Evolutionary conservation across 2,329 filamentous ascomycete genomes (phyloP), one percentile per base, ranked within the genome.

Genomic region (Fusarium graminum): DNA sequence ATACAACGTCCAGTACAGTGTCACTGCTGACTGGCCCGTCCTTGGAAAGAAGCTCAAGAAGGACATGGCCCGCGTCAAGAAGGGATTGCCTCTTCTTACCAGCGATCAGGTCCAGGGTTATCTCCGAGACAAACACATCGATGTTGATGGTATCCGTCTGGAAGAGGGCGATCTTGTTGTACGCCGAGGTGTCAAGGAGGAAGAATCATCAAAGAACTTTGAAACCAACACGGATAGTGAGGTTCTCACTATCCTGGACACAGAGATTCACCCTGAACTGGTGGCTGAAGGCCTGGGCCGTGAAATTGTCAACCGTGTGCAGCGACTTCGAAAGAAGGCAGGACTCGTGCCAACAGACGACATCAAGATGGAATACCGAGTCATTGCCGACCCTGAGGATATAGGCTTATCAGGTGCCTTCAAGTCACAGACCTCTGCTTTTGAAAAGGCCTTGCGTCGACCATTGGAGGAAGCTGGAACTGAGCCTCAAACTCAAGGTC

Each of bases 21-120:
- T 94, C 16, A 88, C 87, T 38, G 94, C 93, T 9, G 95, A 99
- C 78, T 97, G 95, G 91, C 93, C 95, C 14, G 91, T 92, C 3
- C 85, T 99, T 16, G 95, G 95, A 68, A 97, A 97, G 86, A 98
- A 98, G 82, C 86, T 98, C 71, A 97, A 97, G 85, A 97, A 97
- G 80, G 94, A 97, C 74, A 92, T 93, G 68, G 88, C 89, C 68
- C 92, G 91, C 76, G 93, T 98, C 70, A 96, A 96, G 83, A 96
- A 94, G 80, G 93, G 92, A 3, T 82, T 99, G 43, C 94, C 94
- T 7, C 84, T 81, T 38, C 82, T 99, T 46, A 91, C 86, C 19
- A 94, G 90, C 69, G 88, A 92, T 12, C 87, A 97, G 69, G 93
- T 97, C 62, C 92, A 94, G 76, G 81, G 83, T 38, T 99, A 93